A percentile compares a stretch with the other conserved stretches of the same genome.
phyloP scores from a whole-genome alignment of 495 filamentous ascomycete species.

The Cairneyella variabilis region DNA sequence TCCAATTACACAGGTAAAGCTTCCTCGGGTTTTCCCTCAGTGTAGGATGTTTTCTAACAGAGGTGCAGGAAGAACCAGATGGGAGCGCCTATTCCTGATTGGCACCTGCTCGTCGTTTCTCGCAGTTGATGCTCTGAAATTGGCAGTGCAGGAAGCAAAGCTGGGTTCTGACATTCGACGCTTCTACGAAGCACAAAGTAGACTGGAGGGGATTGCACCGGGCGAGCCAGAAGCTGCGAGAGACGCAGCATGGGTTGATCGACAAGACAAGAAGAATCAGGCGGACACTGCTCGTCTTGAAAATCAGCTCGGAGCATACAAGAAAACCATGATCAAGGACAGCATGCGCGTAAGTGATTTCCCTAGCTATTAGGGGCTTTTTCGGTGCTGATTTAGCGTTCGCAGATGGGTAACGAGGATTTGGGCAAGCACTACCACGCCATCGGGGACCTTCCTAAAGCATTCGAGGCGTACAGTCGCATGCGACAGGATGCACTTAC shows the following conservation, averaged over 20 bases:
- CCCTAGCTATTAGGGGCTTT: not conserved
- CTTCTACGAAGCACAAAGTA: conserved; percentile 67
- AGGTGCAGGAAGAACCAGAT: conserved; percentile 44
- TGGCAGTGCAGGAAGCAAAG: conserved; percentile 73
- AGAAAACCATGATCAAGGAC: conserved; percentile 96
- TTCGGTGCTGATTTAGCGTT: not conserved
- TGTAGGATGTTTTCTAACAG: not conserved
- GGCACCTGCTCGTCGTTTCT: conserved; percentile 73
- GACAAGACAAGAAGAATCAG: conserved; percentile 57
- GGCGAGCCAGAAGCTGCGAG: conserved; percentile 60
- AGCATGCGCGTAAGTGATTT: conserved; percentile 73
- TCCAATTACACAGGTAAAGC: conserved; percentile 78
- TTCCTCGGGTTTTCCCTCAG: not conserved
- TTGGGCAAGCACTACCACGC: conserved; percentile 64
- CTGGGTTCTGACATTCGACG: conserved; percentile 65
- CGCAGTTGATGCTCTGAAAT: conserved; percentile 73
- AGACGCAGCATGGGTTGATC: conserved; percentile 69
- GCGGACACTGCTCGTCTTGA: conserved; percentile 69
- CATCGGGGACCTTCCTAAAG: conserved; percentile 56
- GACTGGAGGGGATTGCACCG: conserved; percentile 57
- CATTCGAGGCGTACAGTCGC: conserved; percentile 63
- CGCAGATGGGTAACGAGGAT: conserved; percentile 74
- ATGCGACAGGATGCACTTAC: conserved; percentile 76
- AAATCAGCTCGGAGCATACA: conserved; percentile 83
- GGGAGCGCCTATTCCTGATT: conserved; percentile 78